These are phyloP conservation scores for Maudiozyma serrabonitensis DNA, from an alignment of 805 yeast genomes.

Conservation along the genomic window DNA sequence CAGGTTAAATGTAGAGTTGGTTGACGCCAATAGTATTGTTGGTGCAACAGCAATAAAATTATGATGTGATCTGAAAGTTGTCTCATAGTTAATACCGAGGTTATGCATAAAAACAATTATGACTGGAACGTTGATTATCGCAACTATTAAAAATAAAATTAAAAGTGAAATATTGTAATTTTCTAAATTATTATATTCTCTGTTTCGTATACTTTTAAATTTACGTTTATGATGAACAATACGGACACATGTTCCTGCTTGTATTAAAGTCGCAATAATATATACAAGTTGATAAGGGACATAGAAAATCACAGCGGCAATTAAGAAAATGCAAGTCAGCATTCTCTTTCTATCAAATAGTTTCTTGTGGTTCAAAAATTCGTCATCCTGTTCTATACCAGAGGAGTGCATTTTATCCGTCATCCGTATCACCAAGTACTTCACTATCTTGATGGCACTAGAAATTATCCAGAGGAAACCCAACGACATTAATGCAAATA, in stretches of 20 bases:
- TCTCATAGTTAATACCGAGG: conserved; percentile 64
- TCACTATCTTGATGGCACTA: neutral
- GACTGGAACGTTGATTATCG: conserved; percentile 72
- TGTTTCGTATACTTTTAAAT: neutral
- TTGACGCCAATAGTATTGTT: conserved; percentile 48
- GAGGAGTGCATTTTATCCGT: neutral
- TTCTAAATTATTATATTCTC: conserved; percentile 28
- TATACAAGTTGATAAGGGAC: conserved; percentile 79
- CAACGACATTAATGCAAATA: conserved; percentile 33
- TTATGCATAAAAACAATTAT: conserved; percentile 76
- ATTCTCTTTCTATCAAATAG: conserved; percentile 19
- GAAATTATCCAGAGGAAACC: conserved; percentile 8
- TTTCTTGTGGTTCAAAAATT: neutral
- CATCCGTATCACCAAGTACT: neutral
- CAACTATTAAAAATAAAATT: conserved; percentile 62
- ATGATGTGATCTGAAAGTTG: conserved; percentile 82
- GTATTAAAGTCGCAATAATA: conserved; percentile 49
- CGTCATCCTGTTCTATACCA: neutral
- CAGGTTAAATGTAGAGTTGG: conserved; percentile 40
- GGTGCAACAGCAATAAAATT: conserved; percentile 72
- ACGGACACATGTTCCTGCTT: conserved; percentile 42
- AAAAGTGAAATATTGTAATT: conserved; percentile 58
- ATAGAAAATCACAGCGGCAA: conserved; percentile 45
- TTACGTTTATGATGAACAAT: conserved; percentile 9
- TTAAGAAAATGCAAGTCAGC: conserved; percentile 31